Percentiles rank a stretch among this genome's conserved stretches.
Conservation (phyloP, 306 rosid species). For the Rosa multiflora region DNA sequence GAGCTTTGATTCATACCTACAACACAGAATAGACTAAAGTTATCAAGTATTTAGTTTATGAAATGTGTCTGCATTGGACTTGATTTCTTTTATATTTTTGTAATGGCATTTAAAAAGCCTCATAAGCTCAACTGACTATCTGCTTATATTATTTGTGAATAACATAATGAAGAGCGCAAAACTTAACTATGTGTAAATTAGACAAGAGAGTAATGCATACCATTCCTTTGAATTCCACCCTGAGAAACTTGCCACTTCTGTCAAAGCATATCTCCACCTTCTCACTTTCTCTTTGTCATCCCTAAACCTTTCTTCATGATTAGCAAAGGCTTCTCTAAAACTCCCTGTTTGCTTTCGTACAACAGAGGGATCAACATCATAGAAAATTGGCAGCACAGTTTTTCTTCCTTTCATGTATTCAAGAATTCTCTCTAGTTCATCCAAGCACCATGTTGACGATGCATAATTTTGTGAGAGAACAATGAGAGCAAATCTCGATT, state of each 20-base stretch:
- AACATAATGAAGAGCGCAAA: neutral
- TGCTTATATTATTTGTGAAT: neutral
- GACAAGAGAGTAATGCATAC: neutral
- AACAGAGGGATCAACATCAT: neutral
- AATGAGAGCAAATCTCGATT: neutral
- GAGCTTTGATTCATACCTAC: neutral
- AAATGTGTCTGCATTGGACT: too few species aligned
- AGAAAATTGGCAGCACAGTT: neutral
- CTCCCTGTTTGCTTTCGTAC: neutral
- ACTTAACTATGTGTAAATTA: neutral
- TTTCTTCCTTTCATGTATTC: neutral
- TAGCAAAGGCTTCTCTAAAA: neutral
- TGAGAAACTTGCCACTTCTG: neutral
- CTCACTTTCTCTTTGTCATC: neutral
- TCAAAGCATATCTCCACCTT: neutral
- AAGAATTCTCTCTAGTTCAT: constrained; percentile 5
- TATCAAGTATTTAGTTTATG: too few species aligned
- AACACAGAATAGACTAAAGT: neutral
- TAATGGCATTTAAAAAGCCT: too few species aligned
- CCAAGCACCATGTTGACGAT: constrained; percentile 25
- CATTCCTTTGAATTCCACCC: neutral
- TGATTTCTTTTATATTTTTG: neutral
- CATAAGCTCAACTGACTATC: neutral
- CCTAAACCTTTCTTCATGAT: neutral
- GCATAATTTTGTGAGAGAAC: constrained; percentile 13